Percentiles rank a stretch among this genome's conserved stretches.
Evolutionary conservation across 305 asterid species (phyloP).

Genomic region (Salvia sclarea): DNA sequence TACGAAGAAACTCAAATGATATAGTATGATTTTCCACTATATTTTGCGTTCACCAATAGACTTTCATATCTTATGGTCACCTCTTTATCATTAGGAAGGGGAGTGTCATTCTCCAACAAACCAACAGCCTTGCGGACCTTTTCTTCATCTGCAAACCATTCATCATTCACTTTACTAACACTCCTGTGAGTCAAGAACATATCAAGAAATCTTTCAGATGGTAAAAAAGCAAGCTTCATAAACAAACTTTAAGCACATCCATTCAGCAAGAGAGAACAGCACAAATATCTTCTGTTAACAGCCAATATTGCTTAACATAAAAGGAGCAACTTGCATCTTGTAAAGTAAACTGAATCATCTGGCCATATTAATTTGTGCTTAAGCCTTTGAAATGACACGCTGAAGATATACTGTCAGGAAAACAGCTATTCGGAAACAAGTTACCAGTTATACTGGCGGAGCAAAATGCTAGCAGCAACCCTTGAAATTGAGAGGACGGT

Average conservation of each 20-base stretch:
- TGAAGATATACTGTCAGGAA: constrained; percentile 14
- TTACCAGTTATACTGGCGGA: constrained; percentile 92
- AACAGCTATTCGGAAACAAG: constrained; percentile 27
- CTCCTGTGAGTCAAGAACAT: constrained; percentile 69
- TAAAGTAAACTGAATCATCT: constrained; percentile 5
- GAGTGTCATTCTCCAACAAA: constrained; percentile 57
- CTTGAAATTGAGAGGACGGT: constrained; percentile 82
- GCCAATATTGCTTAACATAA: constrained; percentile 12
- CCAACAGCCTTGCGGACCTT: constrained; percentile 77
- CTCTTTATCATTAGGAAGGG: constrained; percentile 75
- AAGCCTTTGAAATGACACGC: constrained; percentile 4
- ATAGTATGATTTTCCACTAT: constrained; percentile 19
- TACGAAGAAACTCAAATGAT: constrained; percentile 13
- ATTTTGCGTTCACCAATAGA: constrained; percentile 15
- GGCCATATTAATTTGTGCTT: background rate
- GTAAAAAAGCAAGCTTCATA: constrained; percentile 15
- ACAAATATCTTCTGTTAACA: constrained; percentile 3
- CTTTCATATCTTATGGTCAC: constrained; percentile 43
- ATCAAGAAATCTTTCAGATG: constrained; percentile 32
- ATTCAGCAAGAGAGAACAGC: constrained; percentile 23
- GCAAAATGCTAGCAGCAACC: constrained; percentile 85
- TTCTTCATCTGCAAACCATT: constrained; percentile 87
- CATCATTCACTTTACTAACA: constrained; percentile 88
- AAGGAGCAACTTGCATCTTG: constrained; percentile 19
- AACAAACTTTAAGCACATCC: constrained; percentile 27